A percentile compares a stretch with the other conserved stretches of the same genome.
These are phyloP conservation scores for Fremontodendron californicum DNA, from an alignment of 345 rosid species.

Conservation along the genomic window DNA sequence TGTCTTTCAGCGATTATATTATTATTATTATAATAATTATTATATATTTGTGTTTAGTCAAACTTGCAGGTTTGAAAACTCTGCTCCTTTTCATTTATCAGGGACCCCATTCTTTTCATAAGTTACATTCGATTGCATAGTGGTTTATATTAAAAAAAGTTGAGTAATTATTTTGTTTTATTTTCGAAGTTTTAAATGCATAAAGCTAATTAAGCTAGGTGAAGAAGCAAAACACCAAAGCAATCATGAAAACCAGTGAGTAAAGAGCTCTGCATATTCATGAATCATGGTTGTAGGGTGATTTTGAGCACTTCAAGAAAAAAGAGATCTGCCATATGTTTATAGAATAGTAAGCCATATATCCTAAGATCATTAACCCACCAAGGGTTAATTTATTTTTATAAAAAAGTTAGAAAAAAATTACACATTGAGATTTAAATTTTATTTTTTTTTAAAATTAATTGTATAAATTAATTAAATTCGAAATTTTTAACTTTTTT, in stretches of 20 bases:
- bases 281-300: slow-evolving; percentile 13
- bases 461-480: no score
- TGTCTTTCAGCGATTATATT: slow-evolving; percentile 21
- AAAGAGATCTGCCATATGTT: neutral
- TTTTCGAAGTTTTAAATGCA: no score
- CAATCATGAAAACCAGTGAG: slow-evolving; percentile 23
- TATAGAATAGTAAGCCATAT: neutral
- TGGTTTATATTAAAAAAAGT: neutral
- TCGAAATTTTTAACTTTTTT: no score
- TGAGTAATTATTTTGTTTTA: no score
- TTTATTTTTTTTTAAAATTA: no score
- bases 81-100: slow-evolving; percentile 23
- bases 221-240: no score
- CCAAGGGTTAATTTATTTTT: no score
- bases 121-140: neutral
- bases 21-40: neutral
- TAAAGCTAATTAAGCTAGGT: no score
- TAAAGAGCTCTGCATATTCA: slow-evolving; percentile 7
- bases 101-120: slow-evolving; percentile 14
- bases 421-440: no score
- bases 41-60: slow-evolving; percentile 26
- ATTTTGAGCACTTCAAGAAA: slow-evolving; percentile 14
- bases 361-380: no score
- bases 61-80: slow-evolving; percentile 41
- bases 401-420: no score